Conservation (phyloP, 1,284 basidiomycete genomes). For the Fomitiporia mediterranea region DNA sequence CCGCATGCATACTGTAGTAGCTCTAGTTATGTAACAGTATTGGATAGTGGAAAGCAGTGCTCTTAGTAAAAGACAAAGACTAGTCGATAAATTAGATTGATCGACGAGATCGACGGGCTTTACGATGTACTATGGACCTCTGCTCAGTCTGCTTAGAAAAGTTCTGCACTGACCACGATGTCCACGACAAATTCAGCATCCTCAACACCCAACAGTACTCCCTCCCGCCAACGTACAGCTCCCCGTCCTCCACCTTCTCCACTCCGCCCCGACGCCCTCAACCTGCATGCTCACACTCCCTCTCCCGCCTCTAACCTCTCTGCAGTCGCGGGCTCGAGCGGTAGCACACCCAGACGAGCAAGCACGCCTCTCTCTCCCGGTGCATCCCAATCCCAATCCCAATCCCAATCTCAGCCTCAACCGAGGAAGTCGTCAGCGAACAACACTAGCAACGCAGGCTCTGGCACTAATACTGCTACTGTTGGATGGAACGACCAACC, state of each 20-base stretch:
- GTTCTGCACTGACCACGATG: conserved; percentile 7
- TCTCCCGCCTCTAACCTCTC: conserved; percentile 6
- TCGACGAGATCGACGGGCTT: too few relatives aligned
- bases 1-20: too few relatives aligned
- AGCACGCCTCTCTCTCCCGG: neutral
- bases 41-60: too few relatives aligned
- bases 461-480: neutral
- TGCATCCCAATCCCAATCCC: too few relatives aligned
- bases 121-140: too few relatives aligned
- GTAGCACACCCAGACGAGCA: conserved; percentile 11
- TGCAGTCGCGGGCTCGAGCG: neutral
- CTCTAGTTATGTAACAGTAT: too few relatives aligned
- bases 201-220: conserved; percentile 13
- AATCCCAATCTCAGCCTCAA: too few relatives aligned
- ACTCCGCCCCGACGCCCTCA: neutral
- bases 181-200: conserved; percentile 8
- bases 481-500: conserved; percentile 2
- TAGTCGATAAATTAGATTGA: too few relatives aligned
- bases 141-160: too few relatives aligned
- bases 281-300: conserved; percentile 4
- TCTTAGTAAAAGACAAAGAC: too few relatives aligned
- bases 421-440: too few relatives aligned
- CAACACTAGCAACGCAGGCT: neutral
- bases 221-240: conserved; percentile 12
- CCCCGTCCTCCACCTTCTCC: conserved; percentile 14